phyloP scores from a whole-genome alignment of 2,329 filamentous ascomycete genomes.

The Cladosporium sp. region DNA sequence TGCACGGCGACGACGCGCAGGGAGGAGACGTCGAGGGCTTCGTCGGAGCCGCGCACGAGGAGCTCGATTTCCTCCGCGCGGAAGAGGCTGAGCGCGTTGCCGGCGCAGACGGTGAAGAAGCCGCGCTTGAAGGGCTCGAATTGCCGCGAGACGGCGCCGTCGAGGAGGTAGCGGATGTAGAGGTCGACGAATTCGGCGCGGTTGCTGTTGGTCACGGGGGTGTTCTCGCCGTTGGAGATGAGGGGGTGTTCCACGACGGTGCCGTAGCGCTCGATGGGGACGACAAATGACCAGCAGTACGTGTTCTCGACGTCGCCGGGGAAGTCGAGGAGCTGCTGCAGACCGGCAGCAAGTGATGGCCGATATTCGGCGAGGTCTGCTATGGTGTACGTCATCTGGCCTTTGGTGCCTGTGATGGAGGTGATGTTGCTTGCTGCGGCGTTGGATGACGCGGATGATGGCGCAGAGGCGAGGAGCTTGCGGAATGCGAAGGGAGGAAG shows the following conservation, averaged over 20 bases:
- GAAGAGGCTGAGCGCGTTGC: slow-evolving; percentile 83
- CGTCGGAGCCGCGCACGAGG: slow-evolving; percentile 78
- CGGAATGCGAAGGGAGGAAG: slow-evolving; percentile 86
- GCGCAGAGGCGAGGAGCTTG: slow-evolving; percentile 75
- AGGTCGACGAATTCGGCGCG: slow-evolving; percentile 81
- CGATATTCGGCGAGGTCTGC: slow-evolving; percentile 81
- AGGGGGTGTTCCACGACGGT: slow-evolving; percentile 63
- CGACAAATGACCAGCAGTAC: slow-evolving; percentile 78
- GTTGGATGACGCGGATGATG: slow-evolving; percentile 53
- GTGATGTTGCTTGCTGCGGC: slow-evolving; percentile 50
- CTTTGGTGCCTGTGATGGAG: slow-evolving; percentile 30
- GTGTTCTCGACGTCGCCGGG: slow-evolving; percentile 78
- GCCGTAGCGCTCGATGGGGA: slow-evolving; percentile 74
- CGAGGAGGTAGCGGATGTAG: slow-evolving; percentile 76
- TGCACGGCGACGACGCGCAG: slow-evolving; percentile 75
- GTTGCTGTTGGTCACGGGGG: slow-evolving; percentile 78
- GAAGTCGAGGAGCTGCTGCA: slow-evolving; percentile 73
- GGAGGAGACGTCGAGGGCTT: slow-evolving; percentile 72
- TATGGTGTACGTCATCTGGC: slow-evolving; percentile 65
- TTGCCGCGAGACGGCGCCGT: slow-evolving; percentile 71
- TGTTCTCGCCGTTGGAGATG: slow-evolving; percentile 67
- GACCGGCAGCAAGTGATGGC: slow-evolving; percentile 68
- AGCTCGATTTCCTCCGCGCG: slow-evolving; percentile 89
- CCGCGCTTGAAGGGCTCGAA: slow-evolving; percentile 93
- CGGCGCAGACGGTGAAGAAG: slow-evolving; percentile 87